phyloP scores from a whole-genome alignment of 306 rosid species.

The Cajanus cajan region DNA sequence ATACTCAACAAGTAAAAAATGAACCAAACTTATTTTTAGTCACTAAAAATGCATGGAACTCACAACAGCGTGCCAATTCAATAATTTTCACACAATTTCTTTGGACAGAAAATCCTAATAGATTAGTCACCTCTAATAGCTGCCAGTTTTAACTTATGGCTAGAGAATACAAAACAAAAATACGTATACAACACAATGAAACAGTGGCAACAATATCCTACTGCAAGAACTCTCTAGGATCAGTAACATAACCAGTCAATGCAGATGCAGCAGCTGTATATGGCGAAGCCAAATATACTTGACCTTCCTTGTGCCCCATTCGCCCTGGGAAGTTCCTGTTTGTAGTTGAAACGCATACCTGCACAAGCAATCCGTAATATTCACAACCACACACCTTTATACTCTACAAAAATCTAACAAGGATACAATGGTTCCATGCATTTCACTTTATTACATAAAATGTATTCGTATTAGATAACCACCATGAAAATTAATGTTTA shows the following conservation, averaged over 20 bases:
- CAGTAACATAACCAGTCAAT: conserved; percentile 88
- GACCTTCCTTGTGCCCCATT: conserved; percentile 98
- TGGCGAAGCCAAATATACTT: conserved; percentile 90
- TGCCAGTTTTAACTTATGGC: background rate
- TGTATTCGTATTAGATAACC: background rate
- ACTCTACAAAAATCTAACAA: background rate
- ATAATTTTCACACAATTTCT: background rate
- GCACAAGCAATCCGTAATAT: conserved; percentile 25
- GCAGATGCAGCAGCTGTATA: conserved; percentile 98
- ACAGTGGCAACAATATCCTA: conserved; percentile 26
- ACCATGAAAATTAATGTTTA: background rate
- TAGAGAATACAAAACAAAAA: conserved; percentile 28
- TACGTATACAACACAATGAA: background rate
- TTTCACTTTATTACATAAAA: background rate
- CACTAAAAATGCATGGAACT: background rate
- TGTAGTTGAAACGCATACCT: conserved; percentile 77
- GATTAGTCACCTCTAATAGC: background rate
- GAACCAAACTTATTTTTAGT: background rate
- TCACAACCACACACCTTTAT: background rate
- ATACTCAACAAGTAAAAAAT: background rate
- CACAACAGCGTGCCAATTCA: conserved; percentile 11
- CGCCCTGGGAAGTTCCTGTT: conserved; percentile 95
- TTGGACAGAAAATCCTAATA: background rate
- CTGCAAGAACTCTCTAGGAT: conserved; percentile 92
- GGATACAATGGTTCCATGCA: background rate